Evolutionary conservation across 495 filamentous ascomycete genomes (phyloP).

Genomic region (Neurospora tetrasperma): DNA sequence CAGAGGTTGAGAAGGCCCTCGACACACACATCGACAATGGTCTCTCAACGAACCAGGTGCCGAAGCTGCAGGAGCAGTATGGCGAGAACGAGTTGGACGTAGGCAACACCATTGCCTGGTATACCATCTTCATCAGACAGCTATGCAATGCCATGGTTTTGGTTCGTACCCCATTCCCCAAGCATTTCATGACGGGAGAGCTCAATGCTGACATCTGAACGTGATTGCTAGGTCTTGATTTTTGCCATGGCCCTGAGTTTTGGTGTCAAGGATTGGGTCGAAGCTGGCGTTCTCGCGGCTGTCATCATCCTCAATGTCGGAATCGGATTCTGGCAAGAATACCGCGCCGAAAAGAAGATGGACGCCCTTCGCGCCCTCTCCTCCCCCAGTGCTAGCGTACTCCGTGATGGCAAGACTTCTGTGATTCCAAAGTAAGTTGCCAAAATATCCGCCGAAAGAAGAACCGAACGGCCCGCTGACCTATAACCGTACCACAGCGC

Average conservation of each 20-base stretch:
- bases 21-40: conserved; percentile 49
- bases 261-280: conserved; percentile 68
- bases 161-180: conserved; percentile 26
- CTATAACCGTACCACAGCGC: conserved; percentile 31
- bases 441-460: background rate
- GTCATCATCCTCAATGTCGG: conserved; percentile 75
- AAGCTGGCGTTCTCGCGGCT: conserved; percentile 70
- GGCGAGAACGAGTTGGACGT: conserved; percentile 54
- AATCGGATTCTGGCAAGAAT: conserved; percentile 76
- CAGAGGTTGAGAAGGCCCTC: conserved; percentile 43
- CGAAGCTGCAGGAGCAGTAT: conserved; percentile 39
- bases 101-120: conserved; percentile 49
- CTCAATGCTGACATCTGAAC: background rate
- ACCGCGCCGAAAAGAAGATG: conserved; percentile 78
- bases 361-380: conserved; percentile 67
- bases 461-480: conserved; percentile 2
- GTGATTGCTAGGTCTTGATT: conserved; percentile 52
- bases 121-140: conserved; percentile 56
- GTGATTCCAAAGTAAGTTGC: conserved; percentile 48
- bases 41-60: conserved; percentile 40
- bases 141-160: conserved; percentile 59
- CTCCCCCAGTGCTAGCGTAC: conserved; percentile 65
- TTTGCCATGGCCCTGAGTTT: conserved; percentile 79
- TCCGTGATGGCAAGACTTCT: conserved; percentile 57
- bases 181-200: background rate